Base-by-base conservation (phyloP, 768 basidiomycete species). In the Lyophyllum decastes region DNA sequence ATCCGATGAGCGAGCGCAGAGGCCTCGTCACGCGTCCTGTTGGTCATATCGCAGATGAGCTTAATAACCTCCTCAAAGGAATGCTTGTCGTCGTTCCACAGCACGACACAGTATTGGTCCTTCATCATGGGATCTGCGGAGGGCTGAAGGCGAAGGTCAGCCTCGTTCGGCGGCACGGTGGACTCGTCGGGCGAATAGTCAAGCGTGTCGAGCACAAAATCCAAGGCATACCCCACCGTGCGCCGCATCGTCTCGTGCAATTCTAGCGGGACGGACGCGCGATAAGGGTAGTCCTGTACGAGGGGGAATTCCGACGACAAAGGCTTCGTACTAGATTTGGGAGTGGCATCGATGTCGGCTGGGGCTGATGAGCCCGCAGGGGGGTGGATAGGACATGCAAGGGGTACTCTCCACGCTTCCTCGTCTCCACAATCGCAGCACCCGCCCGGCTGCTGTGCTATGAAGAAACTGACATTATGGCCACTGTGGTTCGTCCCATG, bases 1-100 rank as follows among this genome's bases (percentile, higher is more conserved):
- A 94, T 82, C 38, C 79, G 73, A 46, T 83, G 78, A 0, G 82
- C 84, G 38, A 86, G 71, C 0, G 75, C 79, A 0, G 73, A 64
- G 0, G 90, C 89, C 26, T 89, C 86, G 38, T 84, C 84, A 21
- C 74, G 72, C 9, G 84, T 72, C 21, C 82, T 79, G 54, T 73
- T 73, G 0, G 80, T 79, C 65, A 81, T 71, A 45, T 89, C 89
- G 56, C 80, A 78, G 6, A 92, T 73, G 41, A 94, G 81, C 59
- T 84, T 82, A 60, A 89, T 88, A 53, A 97, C 87, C 66, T 98
- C 94, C 50, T 89, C 87, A 65, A 89, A 90, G 0, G 93, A 94
- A 72, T 98, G 97, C 64, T 95, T 96, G 72, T 99, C 97, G 71
- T 97, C 95, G 74, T 95, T 95, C 95, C 95, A 98, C 4, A 98